These are phyloP conservation scores for Phytophthora megakarya DNA, from an alignment of 352 stramenopile genomes.

Conservation along the genomic window DNA sequence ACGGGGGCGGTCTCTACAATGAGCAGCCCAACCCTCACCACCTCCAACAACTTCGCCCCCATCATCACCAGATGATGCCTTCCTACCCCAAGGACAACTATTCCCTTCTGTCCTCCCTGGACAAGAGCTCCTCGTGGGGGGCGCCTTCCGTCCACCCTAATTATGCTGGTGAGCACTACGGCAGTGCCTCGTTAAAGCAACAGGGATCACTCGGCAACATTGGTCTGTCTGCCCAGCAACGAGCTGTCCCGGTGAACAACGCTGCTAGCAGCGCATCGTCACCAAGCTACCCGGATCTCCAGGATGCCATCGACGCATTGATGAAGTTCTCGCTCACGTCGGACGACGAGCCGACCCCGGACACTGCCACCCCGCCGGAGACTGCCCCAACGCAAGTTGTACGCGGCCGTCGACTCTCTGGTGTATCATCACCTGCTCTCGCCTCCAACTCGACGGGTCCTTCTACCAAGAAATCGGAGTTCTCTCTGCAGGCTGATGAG, in stretches of 20 bases:
- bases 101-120: conserved; percentile 64
- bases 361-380: conserved; percentile 40
- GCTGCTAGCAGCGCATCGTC: conserved; percentile 38
- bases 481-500: conserved; percentile 66
- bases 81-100: conserved; percentile 70
- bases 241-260: conserved; percentile 27
- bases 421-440: conserved; percentile 30
- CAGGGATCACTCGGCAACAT: conserved; percentile 43
- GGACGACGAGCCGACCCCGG: conserved; percentile 44
- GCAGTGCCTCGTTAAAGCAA: conserved; percentile 35
- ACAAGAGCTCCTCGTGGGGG: conserved; percentile 59
- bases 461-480: conserved; percentile 51
- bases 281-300: conserved; percentile 73
- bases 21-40: conserved; percentile 40
- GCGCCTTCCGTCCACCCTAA: conserved; percentile 46
- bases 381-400: conserved; percentile 8
- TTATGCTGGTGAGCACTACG: conserved; percentile 58
- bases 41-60: conserved; percentile 32
- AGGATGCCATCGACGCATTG: conserved; percentile 88
- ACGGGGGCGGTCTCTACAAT: conserved; percentile 35
- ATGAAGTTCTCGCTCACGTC: conserved; percentile 84
- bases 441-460: conserved; percentile 15
- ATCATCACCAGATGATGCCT: conserved; percentile 42
- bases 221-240: conserved; percentile 34
- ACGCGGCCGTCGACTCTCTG: conserved; percentile 16